Base-by-base conservation (phyloP, 2,329 filamentous ascomycete genomes). In the Aureobasidium sp. region DNA sequence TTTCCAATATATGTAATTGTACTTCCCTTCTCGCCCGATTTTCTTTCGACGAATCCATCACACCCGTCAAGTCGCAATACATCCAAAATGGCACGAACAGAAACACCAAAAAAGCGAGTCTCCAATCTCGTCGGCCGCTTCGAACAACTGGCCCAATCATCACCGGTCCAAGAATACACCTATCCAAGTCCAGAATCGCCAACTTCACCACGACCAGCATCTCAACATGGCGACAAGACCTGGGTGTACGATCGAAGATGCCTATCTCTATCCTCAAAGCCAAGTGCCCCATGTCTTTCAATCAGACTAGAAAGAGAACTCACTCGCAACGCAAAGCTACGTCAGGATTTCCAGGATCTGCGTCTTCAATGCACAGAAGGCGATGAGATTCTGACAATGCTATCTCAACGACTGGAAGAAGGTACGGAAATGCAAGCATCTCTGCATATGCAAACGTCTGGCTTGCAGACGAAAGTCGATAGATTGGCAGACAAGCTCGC, bases 141-240 rank as follows among this genome's bases (percentile, higher is more conserved):
- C 39, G 59, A 61, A 7, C 59, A 61, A 47, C 7, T 61, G 9
- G 42, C 61, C 74, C 73, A 9, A 75, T 71, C 14, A 76, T 62
- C 29, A 68, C 66, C 37, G 82, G 65, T 87, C 72, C 10, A 76
- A 61, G 37, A 68, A 66, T 29, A 30, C 14, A 34, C 74, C 69
- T 1, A 27, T 8, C 25, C 21, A 39, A 5, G 10, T 9, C 30
- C 30, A 6, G 11, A n/a, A 34, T 34, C 29, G 13, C 41, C 41
- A 16, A 57, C n/a, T n/a, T n/a, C 30, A 27, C 41, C 53, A 36
- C 53, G 29, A 6, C 39, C 53, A 27, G 27, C 41, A 9, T 57
- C 54, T 3, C 54, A 59, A 14, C 54, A 47, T 21, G 27, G 42
- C 29, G 44, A 59, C n/a, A 59, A 48, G 34, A 7, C 42, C 13